These are phyloP conservation scores for Podaxis sp. DNA, from an alignment of 768 basidiomycete species.

Conservation along the genomic window DNA sequence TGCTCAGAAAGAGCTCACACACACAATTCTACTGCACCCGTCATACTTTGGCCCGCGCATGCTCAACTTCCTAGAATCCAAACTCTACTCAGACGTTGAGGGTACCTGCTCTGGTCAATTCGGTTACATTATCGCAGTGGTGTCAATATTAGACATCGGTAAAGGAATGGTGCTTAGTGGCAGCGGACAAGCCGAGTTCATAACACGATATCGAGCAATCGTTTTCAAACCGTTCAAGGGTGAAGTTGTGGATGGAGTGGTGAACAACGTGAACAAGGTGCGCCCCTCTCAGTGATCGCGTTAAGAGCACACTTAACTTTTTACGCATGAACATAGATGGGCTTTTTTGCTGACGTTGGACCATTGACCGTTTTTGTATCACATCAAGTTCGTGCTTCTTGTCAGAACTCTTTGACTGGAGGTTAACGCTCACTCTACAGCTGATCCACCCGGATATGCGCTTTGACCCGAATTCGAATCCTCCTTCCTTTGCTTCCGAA, in stretches of 20 bases:
- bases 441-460: constrained; percentile 92
- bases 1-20: constrained; percentile 89
- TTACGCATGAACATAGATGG: constrained; percentile 63
- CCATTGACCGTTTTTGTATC: constrained; percentile 94
- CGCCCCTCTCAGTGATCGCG: constrained; percentile 20
- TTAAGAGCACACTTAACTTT: background rate
- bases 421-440: constrained; percentile 35
- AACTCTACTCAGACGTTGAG: constrained; percentile 94
- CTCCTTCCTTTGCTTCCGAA: constrained; percentile 93
- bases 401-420: background rate
- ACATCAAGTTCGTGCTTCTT: constrained; percentile 66
- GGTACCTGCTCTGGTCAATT: constrained; percentile 96
- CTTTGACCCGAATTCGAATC: constrained; percentile 95
- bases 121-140: constrained; percentile 92
- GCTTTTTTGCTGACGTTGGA: constrained; percentile 96
- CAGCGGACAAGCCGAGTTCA: constrained; percentile 94
- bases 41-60: constrained; percentile 98
- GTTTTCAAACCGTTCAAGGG: constrained; percentile 99
- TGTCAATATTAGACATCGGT: constrained; percentile 87
- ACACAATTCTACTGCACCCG: constrained; percentile 95
- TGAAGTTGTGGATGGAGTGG: constrained; percentile 95
- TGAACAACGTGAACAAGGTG: constrained; percentile 95
- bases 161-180: constrained; percentile 91
- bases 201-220: constrained; percentile 91
- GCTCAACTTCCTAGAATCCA: constrained; percentile 88